Evolutionary conservation across 345 rosid genomes (phyloP), one percentile per base, ranked within the genome.

Genomic region (Combretum micranthum): DNA sequence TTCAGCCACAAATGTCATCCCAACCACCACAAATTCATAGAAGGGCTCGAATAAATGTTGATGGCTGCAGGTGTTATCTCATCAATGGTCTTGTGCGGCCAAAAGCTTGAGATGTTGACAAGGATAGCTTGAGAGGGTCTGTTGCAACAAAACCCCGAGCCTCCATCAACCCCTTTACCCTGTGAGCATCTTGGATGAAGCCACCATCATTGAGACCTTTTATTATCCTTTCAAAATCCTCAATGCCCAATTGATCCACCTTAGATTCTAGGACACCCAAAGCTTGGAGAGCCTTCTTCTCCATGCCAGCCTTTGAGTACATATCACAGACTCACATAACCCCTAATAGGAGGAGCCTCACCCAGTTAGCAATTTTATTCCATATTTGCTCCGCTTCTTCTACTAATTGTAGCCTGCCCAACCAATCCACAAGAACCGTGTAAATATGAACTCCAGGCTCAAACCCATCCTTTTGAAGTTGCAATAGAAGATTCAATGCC

Each of bases 351-450:
- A 65, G 92, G 90, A 50, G 75, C 83, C 69, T 90, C 92, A 16
- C 96, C 97, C 65, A 46, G 80, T 70, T 72, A n/a, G 88, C 80
- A 23, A 90, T 82, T 76, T 82, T 90, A 2, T 62, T 76, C 74
- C 85, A 50, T 23, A 83, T 71, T 66, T 85, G 83, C 80, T 93
- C 97, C 0, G 83, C 88, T 81, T 90, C 99, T 26, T 90, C 95
- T 42, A 85, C 59, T 67, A 90, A 68, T 70, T 69, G 85, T 64
- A 93, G 60, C 62, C 49, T 76, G 49, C 87, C 75, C 66, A 90
- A 56, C 95, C 96, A 90, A 66, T 85, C 92, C 37, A 93, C 71
- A 59, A 93, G 83, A 68, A 79, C 87, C 7, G 85, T 59, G 61
- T 73, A 76, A 17, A 97, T 93, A 55, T 75, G 70, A 64, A 66